Conservation (phyloP, 108 stramenopile species). For the Chaetoceros muelleri region DNA sequence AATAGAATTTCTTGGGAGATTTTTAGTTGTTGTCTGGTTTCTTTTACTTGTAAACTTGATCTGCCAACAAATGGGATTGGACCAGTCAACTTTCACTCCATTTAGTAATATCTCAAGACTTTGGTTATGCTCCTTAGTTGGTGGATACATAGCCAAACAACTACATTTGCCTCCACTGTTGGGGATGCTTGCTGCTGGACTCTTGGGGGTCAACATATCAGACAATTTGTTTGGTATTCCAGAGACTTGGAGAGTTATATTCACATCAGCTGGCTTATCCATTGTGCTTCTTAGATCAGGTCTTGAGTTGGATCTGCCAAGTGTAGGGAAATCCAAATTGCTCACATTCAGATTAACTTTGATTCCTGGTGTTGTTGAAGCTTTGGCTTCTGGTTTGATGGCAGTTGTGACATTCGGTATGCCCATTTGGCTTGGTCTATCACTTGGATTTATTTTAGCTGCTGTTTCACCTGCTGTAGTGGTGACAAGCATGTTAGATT, state of each 20-base stretch:
- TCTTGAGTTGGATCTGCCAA: conserved; percentile 18
- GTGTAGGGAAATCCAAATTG: conserved; percentile 6
- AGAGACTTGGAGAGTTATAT: not conserved
- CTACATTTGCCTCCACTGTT: not conserved
- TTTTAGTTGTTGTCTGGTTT: no score
- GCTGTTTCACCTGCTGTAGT: conserved; percentile 40
- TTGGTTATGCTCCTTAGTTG: not conserved
- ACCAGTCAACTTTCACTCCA: no score
- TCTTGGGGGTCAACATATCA: not conserved
- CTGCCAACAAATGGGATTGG: no score
- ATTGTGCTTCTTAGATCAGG: conserved; percentile 25
- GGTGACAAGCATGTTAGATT: conserved; percentile 19
- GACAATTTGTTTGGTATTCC: not conserved
- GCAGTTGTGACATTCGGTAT: conserved; percentile 12
- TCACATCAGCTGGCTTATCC: conserved; percentile 7
- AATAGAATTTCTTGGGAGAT: no score
- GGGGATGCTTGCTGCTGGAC: not conserved
- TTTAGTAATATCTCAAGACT: no score
- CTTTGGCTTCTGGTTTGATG: not conserved
- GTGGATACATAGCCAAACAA: not conserved
- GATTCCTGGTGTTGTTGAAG: conserved; percentile 19
- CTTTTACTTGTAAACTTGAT: no score
- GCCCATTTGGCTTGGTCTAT: conserved; percentile 6
- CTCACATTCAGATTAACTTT: conserved; percentile 19
- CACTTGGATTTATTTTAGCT: conserved; percentile 23